These are phyloP conservation scores for Blastomyces emzantsi DNA, from an alignment of 2,329 filamentous ascomycete species.

Conservation along the genomic window DNA sequence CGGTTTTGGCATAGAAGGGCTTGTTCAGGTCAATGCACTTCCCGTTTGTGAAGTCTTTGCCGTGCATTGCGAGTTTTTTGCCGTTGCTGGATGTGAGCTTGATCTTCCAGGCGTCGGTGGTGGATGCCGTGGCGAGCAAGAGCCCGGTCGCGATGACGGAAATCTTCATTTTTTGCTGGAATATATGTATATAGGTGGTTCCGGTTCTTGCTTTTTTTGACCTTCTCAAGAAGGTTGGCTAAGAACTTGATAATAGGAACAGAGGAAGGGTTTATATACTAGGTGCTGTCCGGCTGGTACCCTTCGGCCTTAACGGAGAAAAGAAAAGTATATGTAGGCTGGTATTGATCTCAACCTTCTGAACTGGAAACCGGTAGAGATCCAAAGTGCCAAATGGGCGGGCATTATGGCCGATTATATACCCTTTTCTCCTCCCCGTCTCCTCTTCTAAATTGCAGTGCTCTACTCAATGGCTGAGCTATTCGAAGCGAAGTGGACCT, in stretches of 20 bases:
- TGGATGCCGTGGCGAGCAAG: neutral
- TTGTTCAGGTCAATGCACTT: slow-evolving; percentile 1
- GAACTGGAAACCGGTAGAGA: neutral
- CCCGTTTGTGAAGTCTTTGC: slow-evolving; percentile 2
- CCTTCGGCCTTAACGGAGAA: neutral
- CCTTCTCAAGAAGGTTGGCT: neutral
- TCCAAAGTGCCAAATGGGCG: neutral
- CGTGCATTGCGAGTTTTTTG: neutral
- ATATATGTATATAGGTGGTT: neutral
- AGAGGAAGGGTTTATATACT: neutral
- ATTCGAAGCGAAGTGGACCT: neutral
- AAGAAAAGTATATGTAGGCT: neutral
- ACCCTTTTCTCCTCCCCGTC: neutral
- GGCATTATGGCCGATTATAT: neutral
- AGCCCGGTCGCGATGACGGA: neutral
- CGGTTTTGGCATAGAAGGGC: neutral
- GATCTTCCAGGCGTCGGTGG: neutral
- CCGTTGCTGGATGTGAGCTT: neutral
- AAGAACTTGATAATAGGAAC: neutral
- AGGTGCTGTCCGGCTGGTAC: neutral
- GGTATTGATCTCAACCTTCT: neutral
- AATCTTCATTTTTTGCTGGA: slow-evolving; percentile 1
- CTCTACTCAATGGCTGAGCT: neutral
- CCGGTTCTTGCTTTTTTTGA: neutral
- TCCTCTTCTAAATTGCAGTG: neutral